phyloP scores from a whole-genome alignment of 2,329 filamentous ascomycete species.

The Aspergillus vadensis region DNA sequence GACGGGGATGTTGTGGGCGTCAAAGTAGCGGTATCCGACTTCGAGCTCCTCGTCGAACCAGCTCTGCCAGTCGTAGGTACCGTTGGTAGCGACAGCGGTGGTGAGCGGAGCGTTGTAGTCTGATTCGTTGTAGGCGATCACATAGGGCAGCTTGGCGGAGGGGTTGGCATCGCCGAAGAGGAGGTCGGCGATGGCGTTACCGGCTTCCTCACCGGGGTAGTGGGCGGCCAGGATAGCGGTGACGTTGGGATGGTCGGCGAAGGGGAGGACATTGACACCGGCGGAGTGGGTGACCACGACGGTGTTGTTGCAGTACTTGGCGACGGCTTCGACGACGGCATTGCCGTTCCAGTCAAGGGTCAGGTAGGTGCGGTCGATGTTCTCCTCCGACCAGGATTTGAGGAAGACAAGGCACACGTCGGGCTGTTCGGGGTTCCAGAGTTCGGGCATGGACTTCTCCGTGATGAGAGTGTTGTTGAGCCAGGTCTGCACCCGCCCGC shows the following conservation, averaged over 20 bases:
- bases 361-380: constrained; percentile 65
- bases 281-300: constrained; percentile 83
- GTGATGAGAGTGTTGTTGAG: constrained; percentile 25
- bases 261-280: constrained; percentile 63
- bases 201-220: constrained; percentile 79
- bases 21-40: constrained; percentile 28
- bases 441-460: constrained; percentile 8
- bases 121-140: constrained; percentile 67
- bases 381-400: constrained; percentile 78
- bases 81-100: constrained; percentile 17
- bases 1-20: constrained; percentile 21
- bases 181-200: constrained; percentile 75
- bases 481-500: constrained; percentile 25
- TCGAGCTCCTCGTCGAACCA: constrained; percentile 23
- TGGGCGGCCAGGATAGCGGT: constrained; percentile 85
- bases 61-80: constrained; percentile 20
- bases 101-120: constrained; percentile 59
- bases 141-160: constrained; percentile 76
- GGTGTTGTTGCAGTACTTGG: constrained; percentile 73
- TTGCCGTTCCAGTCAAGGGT: constrained; percentile 72
- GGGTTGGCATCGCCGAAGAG: constrained; percentile 81
- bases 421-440: constrained; percentile 34
- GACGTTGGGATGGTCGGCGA: constrained; percentile 73
- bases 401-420: constrained; percentile 71
- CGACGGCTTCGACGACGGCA: constrained; percentile 78